Percentiles rank a stretch among this genome's conserved stretches.
Conservation (phyloP, 139 green algal genomes). For the Parachlorella kessleri region DNA sequence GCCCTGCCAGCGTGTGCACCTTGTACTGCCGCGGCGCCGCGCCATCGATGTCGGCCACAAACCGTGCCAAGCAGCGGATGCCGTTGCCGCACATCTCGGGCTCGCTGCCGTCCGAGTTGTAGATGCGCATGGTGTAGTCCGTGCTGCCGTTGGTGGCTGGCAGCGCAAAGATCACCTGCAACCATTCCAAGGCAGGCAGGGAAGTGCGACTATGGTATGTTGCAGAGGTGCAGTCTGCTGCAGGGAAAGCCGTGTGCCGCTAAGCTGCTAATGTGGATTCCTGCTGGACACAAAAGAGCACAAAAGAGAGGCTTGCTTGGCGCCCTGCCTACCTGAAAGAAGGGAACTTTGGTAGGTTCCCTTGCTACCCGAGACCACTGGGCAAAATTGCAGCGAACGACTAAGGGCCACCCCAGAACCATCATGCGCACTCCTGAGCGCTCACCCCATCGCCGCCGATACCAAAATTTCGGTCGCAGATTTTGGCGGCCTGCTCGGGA, state of each 20-base stretch:
- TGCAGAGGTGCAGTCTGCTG: too few relatives aligned
- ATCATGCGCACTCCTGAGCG: too few relatives aligned
- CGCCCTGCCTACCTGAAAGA: too few relatives aligned
- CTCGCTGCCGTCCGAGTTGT: constrained; percentile 96
- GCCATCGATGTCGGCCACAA: constrained; percentile 78
- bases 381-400: too few relatives aligned
- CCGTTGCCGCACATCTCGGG: constrained; percentile 99
- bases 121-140: constrained; percentile 98
- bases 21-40: constrained; percentile 59
- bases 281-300: too few relatives aligned
- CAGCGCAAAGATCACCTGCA: constrained; percentile 92
- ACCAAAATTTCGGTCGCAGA: constrained; percentile 97
- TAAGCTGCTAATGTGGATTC: too few relatives aligned
- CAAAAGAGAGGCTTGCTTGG: too few relatives aligned
- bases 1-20: constrained; percentile 92
- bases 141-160: constrained; percentile 59
- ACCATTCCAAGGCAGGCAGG: neutral
- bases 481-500: constrained; percentile 74
- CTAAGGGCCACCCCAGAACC: too few relatives aligned
- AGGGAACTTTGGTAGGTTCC: too few relatives aligned
- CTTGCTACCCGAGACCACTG: too few relatives aligned
- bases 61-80: constrained; percentile 95
- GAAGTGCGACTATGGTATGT: too few relatives aligned
- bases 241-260: too few relatives aligned
- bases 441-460: constrained; percentile 94